Conservation (phyloP, 2,329 filamentous ascomycete genomes). For the Podosphaera aphanis region DNA sequence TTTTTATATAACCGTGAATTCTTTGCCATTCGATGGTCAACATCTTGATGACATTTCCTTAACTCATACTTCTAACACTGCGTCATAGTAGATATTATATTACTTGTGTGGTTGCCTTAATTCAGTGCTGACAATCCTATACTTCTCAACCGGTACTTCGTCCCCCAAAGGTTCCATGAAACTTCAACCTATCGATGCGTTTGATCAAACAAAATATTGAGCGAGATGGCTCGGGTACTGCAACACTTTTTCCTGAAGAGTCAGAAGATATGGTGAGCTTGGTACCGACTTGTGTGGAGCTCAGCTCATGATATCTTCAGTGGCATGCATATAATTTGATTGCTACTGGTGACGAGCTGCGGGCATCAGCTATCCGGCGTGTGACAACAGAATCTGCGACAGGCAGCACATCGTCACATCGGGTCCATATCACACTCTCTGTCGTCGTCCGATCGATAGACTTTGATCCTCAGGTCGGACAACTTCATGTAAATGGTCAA, state of each 20-base stretch:
- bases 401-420: slow-evolving; percentile 36
- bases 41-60: too few relatives aligned
- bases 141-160: too few relatives aligned
- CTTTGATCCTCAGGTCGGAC: slow-evolving; percentile 43
- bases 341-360: slow-evolving; percentile 37
- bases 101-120: too few relatives aligned
- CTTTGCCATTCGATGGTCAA: too few relatives aligned
- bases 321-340: slow-evolving; percentile 60
- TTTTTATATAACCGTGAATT: too few relatives aligned
- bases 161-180: not conserved
- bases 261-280: slow-evolving; percentile 48
- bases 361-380: slow-evolving; percentile 41
- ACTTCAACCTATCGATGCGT: slow-evolving; percentile 24
- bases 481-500: slow-evolving; percentile 43
- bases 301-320: slow-evolving; percentile 17
- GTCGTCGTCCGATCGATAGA: slow-evolving; percentile 42
- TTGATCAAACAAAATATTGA: slow-evolving; percentile 45
- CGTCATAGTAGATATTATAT: too few relatives aligned
- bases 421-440: slow-evolving; percentile 39
- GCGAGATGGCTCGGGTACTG: slow-evolving; percentile 38
- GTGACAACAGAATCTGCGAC: slow-evolving; percentile 33
- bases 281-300: not conserved
- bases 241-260: slow-evolving; percentile 46
- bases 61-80: too few relatives aligned
- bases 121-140: too few relatives aligned